Evolutionary conservation across 306 rosid genomes (phyloP), one percentile per base, ranked within the genome.

Genomic region (Prunus mongolica): DNA sequence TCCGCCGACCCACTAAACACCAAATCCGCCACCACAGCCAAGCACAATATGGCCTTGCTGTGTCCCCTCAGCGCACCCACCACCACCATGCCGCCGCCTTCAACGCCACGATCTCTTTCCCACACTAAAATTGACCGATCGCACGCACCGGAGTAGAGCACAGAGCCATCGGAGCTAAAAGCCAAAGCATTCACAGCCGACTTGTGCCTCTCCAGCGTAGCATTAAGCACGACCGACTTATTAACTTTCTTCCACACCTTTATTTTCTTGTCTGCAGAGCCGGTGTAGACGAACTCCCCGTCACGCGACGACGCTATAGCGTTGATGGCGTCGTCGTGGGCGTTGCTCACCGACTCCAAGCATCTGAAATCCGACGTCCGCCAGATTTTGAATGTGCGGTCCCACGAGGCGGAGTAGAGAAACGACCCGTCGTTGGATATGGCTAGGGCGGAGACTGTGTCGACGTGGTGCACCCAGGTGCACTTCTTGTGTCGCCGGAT

Each of bases 391-490:
- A 92, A 90, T 0, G 90, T 73, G 22, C 96, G 74, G 51, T 92
- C 97, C 93, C 96, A 92, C 0, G 97, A 92, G 15, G 88, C 93
- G 0, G 96, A 90, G 88, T 88, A 92, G 30, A 92, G 84, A 11
- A 87, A 74, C 24, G 84, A 80, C 4, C 80, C 78, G 27, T 88
- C 93, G 4, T 19, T 15, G 0, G 97, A 90, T 3, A 88, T 10
- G 1, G 89, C 85, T 6, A 92, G 85, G 2, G 88, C 87, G 0
- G 97, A 92, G 12, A 92, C 90, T 0, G 93, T 30, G 81, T 90
- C 97, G 24, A 79, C 83, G 83, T 92, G 96, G 54, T 92, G 88
- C 12, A 90, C 93, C 96, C 96, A 92, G 74, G 96, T 89, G 76
- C 61, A 28, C 67, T 87, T 85, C 82, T 86, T 89, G 87, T 92